Base-by-base conservation (phyloP, 257 asterid species). In the Solanum arcanum region DNA sequence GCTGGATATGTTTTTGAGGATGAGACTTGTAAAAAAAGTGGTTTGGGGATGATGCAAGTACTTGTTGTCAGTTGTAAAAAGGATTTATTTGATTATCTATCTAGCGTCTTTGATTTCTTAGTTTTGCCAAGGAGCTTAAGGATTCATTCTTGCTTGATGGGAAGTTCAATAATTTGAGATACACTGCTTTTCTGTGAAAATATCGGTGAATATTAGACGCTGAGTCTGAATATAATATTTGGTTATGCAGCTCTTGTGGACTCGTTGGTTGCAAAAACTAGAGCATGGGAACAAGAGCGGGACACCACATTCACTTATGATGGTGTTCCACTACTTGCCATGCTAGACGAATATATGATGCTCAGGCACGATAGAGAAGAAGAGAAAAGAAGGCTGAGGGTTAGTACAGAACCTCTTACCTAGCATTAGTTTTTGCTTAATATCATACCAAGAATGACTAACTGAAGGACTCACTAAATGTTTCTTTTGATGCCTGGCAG, bases 281-380 rank as follows among this genome's bases (percentile, higher is more conserved):
- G 94, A 86, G 93, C 97, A 49, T 97, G 99, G 99, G 99, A 97
- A 91, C 92, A 95, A 90, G 99, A 97, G 29, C 94, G 94, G 18
- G 98, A 92, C 70, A 85, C 93, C 35, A 90, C 97, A 85, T 97
- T 96, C 90, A 91, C 94, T 2, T 97, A 97, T 85, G 99, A 97
- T 86, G 99, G 98, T 44, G 99, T 97, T 87, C 98, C 99, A 81
- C 92, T 97, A n/a, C 99, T 97, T 72, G 99, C 99, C 37, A 97
- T 97, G 99, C 94, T 97, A 73, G 99, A 96, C 46, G 99, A 97
- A 91, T 97, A 97, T 86, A 94, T 92, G 88, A 93, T 96, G 98
- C 98, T 97, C 89, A 91, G 99, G 88, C 98, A 93, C 2, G 99
- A 97, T 86, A 92, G 99, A 89, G 99, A 96, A 87, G 99, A 97